These are phyloP conservation scores for Mortierella sp. DNA, from an alignment of 371 early-diverging fungal genomes.

Conservation along the genomic window DNA sequence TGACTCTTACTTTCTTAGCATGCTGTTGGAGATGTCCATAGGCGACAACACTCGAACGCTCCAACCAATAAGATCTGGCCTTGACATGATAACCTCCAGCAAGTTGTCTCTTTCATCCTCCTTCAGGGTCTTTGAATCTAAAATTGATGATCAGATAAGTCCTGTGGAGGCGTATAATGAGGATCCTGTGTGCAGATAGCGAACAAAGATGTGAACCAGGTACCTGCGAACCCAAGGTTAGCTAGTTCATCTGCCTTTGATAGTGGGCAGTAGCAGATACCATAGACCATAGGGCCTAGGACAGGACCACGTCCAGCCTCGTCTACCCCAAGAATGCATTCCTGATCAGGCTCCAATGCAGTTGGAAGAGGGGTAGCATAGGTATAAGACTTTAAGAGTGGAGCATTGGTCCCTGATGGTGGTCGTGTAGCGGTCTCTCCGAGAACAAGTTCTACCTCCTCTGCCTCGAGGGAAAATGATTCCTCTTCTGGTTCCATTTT, in stretches of 20 bases:
- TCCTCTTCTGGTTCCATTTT: conserved; percentile 36
- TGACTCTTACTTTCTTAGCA: conserved; percentile 75
- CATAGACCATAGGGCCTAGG: conserved; percentile 98
- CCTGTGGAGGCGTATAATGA: too few relatives aligned
- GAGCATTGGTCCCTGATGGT: conserved; percentile 40
- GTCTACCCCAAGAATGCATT: conserved; percentile 95
- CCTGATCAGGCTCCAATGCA: conserved; percentile 58
- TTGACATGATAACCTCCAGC: conserved; percentile 72
- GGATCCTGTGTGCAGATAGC: too few relatives aligned
- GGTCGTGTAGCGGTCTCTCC: conserved; percentile 16
- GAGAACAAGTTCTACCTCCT: conserved; percentile 15
- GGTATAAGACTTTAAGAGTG: conserved; percentile 57
- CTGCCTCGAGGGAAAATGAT: conserved; percentile 33
- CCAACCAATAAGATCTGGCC: conserved; percentile 86
- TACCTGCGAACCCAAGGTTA: conserved; percentile 86
- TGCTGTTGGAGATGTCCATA: conserved; percentile 88
- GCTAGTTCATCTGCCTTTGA: conserved; percentile 74
- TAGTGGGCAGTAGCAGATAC: conserved; percentile 81
- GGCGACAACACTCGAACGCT: conserved; percentile 87
- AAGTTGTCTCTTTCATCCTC: conserved; percentile 79
- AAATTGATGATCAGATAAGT: not conserved
- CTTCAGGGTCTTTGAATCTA: conserved; percentile 92
- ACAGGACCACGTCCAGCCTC: conserved; percentile 99
- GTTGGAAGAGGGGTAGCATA: conserved; percentile 41
- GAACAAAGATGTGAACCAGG: not conserved